Base-by-base conservation (phyloP, 441 rosid species). In the Capsella rubella region DNA sequence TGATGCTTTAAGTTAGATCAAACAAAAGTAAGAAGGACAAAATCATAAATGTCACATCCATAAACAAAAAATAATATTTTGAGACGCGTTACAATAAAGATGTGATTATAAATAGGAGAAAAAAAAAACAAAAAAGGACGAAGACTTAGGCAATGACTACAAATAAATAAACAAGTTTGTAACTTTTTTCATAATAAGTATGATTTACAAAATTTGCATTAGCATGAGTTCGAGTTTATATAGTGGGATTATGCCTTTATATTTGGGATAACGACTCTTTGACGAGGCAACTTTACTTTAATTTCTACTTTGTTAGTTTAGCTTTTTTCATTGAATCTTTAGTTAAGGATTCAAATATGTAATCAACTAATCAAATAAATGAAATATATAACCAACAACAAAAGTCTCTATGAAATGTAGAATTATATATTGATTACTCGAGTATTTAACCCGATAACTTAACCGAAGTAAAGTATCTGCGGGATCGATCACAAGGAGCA, bases 241-340 rank as follows among this genome's bases (percentile, higher is more conserved):
- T n/a, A 72, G 47, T 72, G 53, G 55, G 46, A 8, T 34, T 34
- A 34, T 53, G 31, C 50, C 64, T 73, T 73, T 56, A 12, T 25
- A 56, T 64, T 21, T n/a, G 12, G 10, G 35, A 39, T 59, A 67
- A 11, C 46, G 62, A 67, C 68, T 52, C 61, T 50, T 28, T 31
- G 14, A 66, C 53, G 43, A 47, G 14, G 60, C 73, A 50, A 40
- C 60, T 29, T 66, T 50, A 28, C 66, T 65, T 74, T 66, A 28
- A 28, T 40, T 52, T 31, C 25, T 15, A 49, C 78, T 74, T 74
- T 74, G 14, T 49, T 74, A 47, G 46, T 67, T 57, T 65, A 56
- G 64, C 63, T 63, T 53, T 63, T 8, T 53, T 14, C 56, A 72
- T 32, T 25, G 34, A 73, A 37, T n/a, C 64, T 18, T 9, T 62